phyloP scores from a whole-genome alignment of 345 rosid genomes.

The Boechera retrofracta region DNA sequence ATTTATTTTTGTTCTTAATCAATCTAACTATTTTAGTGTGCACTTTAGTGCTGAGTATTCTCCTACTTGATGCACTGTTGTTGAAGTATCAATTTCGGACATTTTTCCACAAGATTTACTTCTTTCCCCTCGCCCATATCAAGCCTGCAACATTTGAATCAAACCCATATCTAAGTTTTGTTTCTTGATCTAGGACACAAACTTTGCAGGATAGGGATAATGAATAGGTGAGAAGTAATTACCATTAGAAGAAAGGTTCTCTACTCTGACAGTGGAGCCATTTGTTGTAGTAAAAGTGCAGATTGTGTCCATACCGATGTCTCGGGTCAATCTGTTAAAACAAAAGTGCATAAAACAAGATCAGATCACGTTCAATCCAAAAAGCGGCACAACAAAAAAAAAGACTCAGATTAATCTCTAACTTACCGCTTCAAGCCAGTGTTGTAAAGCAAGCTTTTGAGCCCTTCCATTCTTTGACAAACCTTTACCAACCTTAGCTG shows the following conservation, averaged over 20 bases:
- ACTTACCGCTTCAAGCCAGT: constrained; percentile 99
- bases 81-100: constrained; percentile 77
- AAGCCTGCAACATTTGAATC: constrained; percentile 63
- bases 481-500: constrained; percentile 97
- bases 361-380: constrained; percentile 22
- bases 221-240: constrained; percentile 28
- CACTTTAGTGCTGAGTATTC: no score
- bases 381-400: neutral
- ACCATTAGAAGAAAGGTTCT: constrained; percentile 99
- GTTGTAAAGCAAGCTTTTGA: constrained; percentile 78
- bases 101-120: constrained; percentile 70
- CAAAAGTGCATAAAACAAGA: constrained; percentile 21
- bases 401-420: neutral
- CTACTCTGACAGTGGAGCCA: constrained; percentile 86
- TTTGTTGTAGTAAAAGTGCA: constrained; percentile 75
- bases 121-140: constrained; percentile 96
- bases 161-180: constrained; percentile 23
- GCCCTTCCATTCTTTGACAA: constrained; percentile 88
- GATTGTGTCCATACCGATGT: constrained; percentile 94
- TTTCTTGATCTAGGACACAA: constrained; percentile 14
- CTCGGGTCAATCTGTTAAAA: constrained; percentile 83
- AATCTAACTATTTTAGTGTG: no score
- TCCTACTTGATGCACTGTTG: constrained; percentile 74
- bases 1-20: no score
- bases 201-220: neutral